Evolutionary conservation across 2,329 filamentous ascomycete species (phyloP), one percentile per base, ranked within the genome.

Genomic region (Xylariales sp.): DNA sequence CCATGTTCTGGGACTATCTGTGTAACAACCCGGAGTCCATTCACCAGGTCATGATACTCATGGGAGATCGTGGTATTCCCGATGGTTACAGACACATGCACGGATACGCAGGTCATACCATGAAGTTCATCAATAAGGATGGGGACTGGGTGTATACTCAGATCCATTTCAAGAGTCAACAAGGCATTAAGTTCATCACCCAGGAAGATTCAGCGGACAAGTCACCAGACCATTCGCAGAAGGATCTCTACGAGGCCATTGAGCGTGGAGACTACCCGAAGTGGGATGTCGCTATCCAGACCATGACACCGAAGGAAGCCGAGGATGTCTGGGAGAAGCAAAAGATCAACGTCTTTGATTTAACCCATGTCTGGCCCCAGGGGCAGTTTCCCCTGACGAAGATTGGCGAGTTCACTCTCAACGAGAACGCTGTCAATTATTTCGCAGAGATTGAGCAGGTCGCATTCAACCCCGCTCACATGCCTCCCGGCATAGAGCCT

Each of bases 361-460:
- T 83, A 46, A 86, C 82, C 36, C 83, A 85, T 61, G 72, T 82
- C 51, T 85, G 80, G 80, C 81, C 81, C 3, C 76, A 84, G 44
- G 65, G 60, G 16, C 70, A 82, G 32, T 76, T 81, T 20, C 82
- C 82, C 2, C 65, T 83, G 9, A 68, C 76, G 14, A 73, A 67
- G 33, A 68, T 86, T 42, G 82, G 81, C 36, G 71, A 73, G 44
- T 62, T 86, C 44, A 82, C 76, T 1, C 70, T 86, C 16, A 83
- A 83, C 62, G 69, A 71, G 57, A 86, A 85, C 55, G 66, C 72
- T 1, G 61, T 73, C 40, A 85, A 86, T 61, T 86, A 84, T 65
- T 84, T 84, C 53, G 70, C 74, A 31, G 82, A 88, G 53, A 74
- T 86, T 37, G 82, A 87, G 65, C 82, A 86, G 57, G 72, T 78